Evolutionary conservation across 768 basidiomycete genomes (phyloP).

Genomic region (Agrocybe pediades): DNA sequence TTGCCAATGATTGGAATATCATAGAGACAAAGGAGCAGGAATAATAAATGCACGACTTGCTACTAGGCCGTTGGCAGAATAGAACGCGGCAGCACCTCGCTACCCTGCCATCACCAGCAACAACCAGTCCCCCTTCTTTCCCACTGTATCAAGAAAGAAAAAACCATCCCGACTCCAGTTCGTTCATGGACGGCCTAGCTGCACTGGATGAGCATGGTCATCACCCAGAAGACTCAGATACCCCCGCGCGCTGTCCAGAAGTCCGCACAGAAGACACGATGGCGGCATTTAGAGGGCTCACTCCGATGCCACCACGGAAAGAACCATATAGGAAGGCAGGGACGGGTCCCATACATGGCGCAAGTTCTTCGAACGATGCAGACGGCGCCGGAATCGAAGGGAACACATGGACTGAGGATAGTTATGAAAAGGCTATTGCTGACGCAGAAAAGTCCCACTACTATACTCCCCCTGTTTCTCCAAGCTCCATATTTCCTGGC

Average conservation of each 20-base stretch:
- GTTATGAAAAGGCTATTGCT: slow-evolving; percentile 7
- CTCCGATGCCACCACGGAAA: slow-evolving; percentile 13
- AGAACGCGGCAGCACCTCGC: neutral
- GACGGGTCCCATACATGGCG: slow-evolving; percentile 3
- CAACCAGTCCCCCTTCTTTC: neutral
- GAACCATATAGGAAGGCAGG: slow-evolving; percentile 7
- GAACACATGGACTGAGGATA: neutral
- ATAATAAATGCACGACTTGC: too few relatives aligned
- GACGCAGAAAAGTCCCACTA: neutral
- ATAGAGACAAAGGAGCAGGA: too few relatives aligned
- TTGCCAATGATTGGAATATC: too few relatives aligned
- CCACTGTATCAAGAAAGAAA: slow-evolving; percentile 24
- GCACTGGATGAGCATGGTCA: slow-evolving; percentile 3
- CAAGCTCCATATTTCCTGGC: neutral
- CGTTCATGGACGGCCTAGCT: slow-evolving; percentile 22
- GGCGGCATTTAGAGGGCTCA: slow-evolving; percentile 18
- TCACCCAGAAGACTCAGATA: neutral
- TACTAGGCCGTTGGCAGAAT: neutral
- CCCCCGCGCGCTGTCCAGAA: slow-evolving; percentile 5
- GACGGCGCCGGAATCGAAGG: slow-evolving; percentile 5
- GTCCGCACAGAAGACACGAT: neutral
- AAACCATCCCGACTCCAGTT: slow-evolving; percentile 41
- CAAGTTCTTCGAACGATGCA: slow-evolving; percentile 1
- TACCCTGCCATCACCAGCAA: neutral
- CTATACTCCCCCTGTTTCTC: neutral